These are phyloP conservation scores for Ustilago hordei DNA, from an alignment of 1,284 basidiomycete species.

Conservation along the genomic window DNA sequence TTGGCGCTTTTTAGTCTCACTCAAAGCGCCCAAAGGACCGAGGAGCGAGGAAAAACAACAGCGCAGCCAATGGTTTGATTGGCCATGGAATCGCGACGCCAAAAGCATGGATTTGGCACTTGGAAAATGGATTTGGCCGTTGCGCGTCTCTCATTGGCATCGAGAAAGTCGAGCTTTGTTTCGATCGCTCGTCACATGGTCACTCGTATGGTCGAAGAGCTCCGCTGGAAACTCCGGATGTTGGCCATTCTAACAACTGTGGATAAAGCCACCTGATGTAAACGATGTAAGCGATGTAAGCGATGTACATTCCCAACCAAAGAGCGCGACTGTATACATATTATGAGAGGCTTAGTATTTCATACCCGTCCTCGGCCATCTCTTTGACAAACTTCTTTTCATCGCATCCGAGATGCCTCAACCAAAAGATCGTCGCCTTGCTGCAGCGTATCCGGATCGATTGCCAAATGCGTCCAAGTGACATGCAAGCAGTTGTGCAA, in stretches of 20 bases:
- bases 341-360: background rate
- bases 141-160: background rate
- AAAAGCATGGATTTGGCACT: conserved; percentile 5
- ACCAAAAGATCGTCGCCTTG: conserved; percentile 3
- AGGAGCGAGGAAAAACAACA: background rate
- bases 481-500: too few relatives aligned
- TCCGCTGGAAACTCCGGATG: too few relatives aligned
- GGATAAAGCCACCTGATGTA: too few relatives aligned
- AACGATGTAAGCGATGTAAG: too few relatives aligned
- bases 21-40: background rate
- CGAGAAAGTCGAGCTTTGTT: background rate
- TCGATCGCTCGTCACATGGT: too few relatives aligned
- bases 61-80: background rate
- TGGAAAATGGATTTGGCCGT: background rate
- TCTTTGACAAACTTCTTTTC: background rate
- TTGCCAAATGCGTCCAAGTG: background rate
- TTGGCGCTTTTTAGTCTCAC: conserved; percentile 3
- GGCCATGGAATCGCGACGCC: conserved; percentile 24
- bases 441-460: background rate
- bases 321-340: too few relatives aligned
- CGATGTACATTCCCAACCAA: too few relatives aligned
- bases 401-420: background rate
- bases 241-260: too few relatives aligned
- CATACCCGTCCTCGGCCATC: conserved; percentile 12
- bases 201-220: too few relatives aligned